Conservation (phyloP, 176 grass and related monocot genomes). For the Phragmites australis region DNA sequence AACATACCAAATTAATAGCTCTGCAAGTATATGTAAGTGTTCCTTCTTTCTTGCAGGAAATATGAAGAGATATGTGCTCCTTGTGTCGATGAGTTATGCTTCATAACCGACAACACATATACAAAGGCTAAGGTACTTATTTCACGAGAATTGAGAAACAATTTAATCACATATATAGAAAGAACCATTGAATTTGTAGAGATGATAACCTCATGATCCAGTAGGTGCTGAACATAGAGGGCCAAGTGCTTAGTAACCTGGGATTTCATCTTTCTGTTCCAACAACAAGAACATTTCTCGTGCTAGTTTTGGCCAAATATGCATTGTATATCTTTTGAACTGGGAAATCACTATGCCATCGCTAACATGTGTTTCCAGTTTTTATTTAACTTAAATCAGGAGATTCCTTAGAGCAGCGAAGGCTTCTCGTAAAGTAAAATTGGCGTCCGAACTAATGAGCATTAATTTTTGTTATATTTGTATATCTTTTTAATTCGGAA, state of each 20-base stretch:
- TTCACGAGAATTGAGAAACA: neutral
- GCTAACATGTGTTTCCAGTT: neutral
- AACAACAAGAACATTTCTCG: slow-evolving; percentile 75
- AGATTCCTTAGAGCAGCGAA: slow-evolving; percentile 67
- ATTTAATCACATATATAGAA: neutral
- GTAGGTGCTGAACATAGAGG: slow-evolving; percentile 74
- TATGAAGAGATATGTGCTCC: slow-evolving; percentile 85
- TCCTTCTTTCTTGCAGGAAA: slow-evolving; percentile 43
- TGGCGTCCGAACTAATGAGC: neutral
- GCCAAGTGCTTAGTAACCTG: slow-evolving; percentile 46
- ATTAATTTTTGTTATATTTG: neutral
- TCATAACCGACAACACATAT: slow-evolving; percentile 76
- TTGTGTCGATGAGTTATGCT: slow-evolving; percentile 68
- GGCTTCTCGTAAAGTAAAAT: slow-evolving; percentile 57
- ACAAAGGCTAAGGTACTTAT: slow-evolving; percentile 54
- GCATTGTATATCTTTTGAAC: neutral
- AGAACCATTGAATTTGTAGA: neutral
- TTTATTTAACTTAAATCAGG: slow-evolving; percentile 40
- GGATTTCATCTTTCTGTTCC: slow-evolving; percentile 65
- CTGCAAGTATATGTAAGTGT: neutral
- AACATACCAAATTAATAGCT: neutral
- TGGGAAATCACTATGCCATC: neutral
- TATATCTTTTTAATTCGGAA: neutral
- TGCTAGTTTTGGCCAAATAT: slow-evolving; percentile 21
- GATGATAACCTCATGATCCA: slow-evolving; percentile 9